A percentile compares a stretch with the other conserved stretches of the same genome.
Evolutionary conservation across 805 yeast species (phyloP).

Genomic region (Saturnispora mendoncae): DNA sequence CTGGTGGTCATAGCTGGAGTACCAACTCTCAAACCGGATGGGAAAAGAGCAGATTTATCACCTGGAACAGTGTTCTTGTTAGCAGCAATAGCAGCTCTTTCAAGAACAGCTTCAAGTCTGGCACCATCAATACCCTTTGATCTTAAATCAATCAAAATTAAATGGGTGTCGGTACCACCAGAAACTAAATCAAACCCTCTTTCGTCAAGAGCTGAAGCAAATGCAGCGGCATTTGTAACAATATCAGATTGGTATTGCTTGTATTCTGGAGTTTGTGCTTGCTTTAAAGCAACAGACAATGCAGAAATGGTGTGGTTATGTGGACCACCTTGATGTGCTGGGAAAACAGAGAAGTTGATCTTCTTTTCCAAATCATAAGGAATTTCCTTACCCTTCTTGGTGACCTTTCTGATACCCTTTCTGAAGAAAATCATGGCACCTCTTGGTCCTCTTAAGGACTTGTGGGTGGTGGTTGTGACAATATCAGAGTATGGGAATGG

Average conservation of each 20-base stretch:
- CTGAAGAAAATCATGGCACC: conserved; percentile 99
- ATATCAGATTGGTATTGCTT: conserved; percentile 85
- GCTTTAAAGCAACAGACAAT: conserved; percentile 91
- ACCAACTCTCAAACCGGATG: conserved; percentile 96
- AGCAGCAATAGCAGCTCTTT: conserved; percentile 87
- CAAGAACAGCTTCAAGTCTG: conserved; percentile 90
- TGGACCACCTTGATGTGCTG: conserved; percentile 99
- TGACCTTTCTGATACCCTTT: conserved; percentile 83
- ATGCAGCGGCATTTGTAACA: conserved; percentile 74
- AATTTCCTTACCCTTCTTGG: conserved; percentile 88
- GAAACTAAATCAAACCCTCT: conserved; percentile 79
- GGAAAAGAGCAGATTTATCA: conserved; percentile 91
- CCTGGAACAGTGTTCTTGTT: conserved; percentile 98
- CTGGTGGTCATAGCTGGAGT: conserved; percentile 99
- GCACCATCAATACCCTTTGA: conserved; percentile 94
- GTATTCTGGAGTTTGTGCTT: conserved; percentile 85
- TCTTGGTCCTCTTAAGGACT: conserved; percentile 98
- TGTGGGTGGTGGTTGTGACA: conserved; percentile 98
- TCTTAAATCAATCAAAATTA: conserved; percentile 84
- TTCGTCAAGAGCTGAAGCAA: conserved; percentile 64
- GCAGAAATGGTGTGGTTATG: conserved; percentile 99
- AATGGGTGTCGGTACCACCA: conserved; percentile 94
- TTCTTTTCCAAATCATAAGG: conserved; percentile 86
- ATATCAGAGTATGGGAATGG: conserved; percentile 97
- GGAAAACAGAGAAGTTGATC: conserved; percentile 97